These are phyloP conservation scores for Gynostemma pentaphyllum DNA, from an alignment of 306 rosid species.

Conservation along the genomic window DNA sequence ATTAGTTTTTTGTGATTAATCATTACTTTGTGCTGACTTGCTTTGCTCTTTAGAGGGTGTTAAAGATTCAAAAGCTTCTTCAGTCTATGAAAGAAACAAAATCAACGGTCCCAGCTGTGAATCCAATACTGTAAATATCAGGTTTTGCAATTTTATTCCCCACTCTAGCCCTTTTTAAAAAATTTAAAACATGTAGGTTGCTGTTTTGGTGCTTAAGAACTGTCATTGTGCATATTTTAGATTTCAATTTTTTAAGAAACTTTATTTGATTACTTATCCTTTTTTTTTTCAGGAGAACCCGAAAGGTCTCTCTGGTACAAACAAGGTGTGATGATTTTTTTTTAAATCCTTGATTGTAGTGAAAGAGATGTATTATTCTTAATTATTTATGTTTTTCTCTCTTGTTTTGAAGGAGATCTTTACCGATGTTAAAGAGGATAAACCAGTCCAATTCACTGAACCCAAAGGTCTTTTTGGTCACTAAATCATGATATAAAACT, in stretches of 20 bases:
- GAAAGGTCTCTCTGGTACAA: slow-evolving; percentile 27
- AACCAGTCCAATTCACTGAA: slow-evolving; percentile 25
- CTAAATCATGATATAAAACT: background rate
- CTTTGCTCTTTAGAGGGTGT: background rate
- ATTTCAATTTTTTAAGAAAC: background rate
- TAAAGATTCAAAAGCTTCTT: slow-evolving; percentile 22
- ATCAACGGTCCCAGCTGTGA: slow-evolving; percentile 25
- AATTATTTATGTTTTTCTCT: slow-evolving; percentile 5
- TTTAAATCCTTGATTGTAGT: background rate
- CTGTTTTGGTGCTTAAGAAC: no score
- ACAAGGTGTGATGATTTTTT: slow-evolving; percentile 29
- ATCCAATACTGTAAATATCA: slow-evolving; percentile 31
- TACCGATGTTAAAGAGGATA: slow-evolving; percentile 47
- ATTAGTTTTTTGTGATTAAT: background rate
- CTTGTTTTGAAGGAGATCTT: slow-evolving; percentile 50
- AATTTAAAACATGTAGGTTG: no score
- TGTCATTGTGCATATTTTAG: background rate
- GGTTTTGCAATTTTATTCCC: slow-evolving; percentile 31
- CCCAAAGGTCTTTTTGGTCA: slow-evolving; percentile 30
- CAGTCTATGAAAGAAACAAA: slow-evolving; percentile 27
- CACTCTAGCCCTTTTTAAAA: background rate
- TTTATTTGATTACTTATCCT: background rate
- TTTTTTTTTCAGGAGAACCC: slow-evolving; percentile 34
- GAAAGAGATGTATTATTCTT: background rate
- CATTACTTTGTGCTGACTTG: background rate